Percentiles rank a stretch among this genome's conserved stretches.
phyloP scores from a whole-genome alignment of 257 asterid species.

The Eustoma russellianum region DNA sequence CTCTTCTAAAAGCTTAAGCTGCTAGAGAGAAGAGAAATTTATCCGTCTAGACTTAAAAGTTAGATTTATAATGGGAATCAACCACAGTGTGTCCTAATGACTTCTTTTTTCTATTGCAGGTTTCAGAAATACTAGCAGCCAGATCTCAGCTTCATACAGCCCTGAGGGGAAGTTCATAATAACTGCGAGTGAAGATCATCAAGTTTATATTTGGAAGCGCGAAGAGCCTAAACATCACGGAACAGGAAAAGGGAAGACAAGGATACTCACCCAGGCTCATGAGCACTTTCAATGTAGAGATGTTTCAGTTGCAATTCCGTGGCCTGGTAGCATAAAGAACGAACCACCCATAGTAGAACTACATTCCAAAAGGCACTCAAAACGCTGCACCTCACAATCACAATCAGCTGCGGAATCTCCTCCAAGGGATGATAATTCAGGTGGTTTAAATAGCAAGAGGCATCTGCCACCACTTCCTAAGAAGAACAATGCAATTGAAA shows the following conservation, averaged over 20 bases:
- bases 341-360: conserved; percentile 65
- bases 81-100: not conserved
- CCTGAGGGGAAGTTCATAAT: conserved; percentile 64
- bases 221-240: conserved; percentile 34
- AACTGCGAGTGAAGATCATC: conserved; percentile 86
- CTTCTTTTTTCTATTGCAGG: conserved; percentile 28
- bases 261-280: conserved; percentile 30
- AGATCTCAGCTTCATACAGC: conserved; percentile 69
- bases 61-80: not conserved
- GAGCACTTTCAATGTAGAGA: conserved; percentile 83
- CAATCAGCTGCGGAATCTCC: conserved; percentile 24
- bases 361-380: conserved; percentile 64
- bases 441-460: conserved; percentile 27
- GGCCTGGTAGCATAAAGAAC: conserved; percentile 48
- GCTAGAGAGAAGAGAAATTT: too few relatives aligned
- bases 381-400: conserved; percentile 26
- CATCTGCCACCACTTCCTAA: conserved; percentile 65
- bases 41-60: too few relatives aligned
- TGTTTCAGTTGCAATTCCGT: conserved; percentile 68
- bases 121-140: conserved; percentile 73
- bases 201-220: conserved; percentile 72
- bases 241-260: conserved; percentile 30
- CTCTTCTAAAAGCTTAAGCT: too few relatives aligned
- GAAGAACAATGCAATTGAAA: conserved; percentile 25
- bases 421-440: conserved; percentile 21